Base-by-base conservation (phyloP, 768 basidiomycete genomes). In the Cyathus striatus region DNA sequence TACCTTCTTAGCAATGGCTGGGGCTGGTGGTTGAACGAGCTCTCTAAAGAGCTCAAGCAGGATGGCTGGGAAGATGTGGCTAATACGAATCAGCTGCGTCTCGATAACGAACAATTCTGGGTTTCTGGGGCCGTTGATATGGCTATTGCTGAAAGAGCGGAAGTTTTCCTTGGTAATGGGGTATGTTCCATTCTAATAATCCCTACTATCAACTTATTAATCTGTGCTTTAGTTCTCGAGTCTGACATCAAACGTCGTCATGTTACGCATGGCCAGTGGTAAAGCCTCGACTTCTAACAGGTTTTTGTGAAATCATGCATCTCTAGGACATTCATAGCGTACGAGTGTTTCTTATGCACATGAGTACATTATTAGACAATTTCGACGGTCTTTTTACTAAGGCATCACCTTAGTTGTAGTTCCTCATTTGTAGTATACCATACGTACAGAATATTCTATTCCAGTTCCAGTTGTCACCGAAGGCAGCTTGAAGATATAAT, bases 81-180 rank as follows among this genome's bases (percentile, higher is more conserved):
- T 40, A 72, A 64, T 7, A 73, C 67, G 10, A 40, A 43, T 2
- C 54, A 59, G 35, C 46, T 59, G 6, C 48, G 47, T 33, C 55
- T 81, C 18, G 73, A 70, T 43, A 46, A 59, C 24, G 70, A 67
- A 37, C 76, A 81, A 51, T 56, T 51, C 12, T 58, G 73, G 13
- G 73, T 79, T 4, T 62, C 61, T 23, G 71, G 71, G 53, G 77
- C 75, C 1, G 68, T 80, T 27, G 79, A 81, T 52, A 81, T 82
- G 79, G 74, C 70, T 9, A 68, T 82, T 18, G 80, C 75, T 1
- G 68, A 75, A 52, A 61, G 64, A 35, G 77, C 77, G 1, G 73
- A 80, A 49, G 73, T 79, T 26, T 81, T 79, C 51, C 59, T 81
- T 5, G 79, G 79, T 0, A 82, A 80, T 48, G 78, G 79, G 41